Conservation (phyloP, 169 alveolate genomes). For the Perkinsus chesapeaki region DNA sequence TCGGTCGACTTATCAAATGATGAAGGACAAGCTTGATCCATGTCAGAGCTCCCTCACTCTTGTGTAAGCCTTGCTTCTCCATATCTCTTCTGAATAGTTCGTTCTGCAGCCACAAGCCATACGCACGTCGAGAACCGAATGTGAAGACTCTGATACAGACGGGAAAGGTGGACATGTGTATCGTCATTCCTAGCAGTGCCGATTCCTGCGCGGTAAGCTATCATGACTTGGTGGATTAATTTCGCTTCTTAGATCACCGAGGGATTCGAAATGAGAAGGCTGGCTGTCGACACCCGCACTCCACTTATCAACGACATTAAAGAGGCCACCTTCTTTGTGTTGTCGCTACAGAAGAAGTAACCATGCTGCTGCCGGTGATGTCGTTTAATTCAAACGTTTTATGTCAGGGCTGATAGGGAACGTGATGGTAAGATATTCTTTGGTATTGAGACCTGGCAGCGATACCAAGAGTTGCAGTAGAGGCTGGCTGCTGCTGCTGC, state of each 20-base stretch:
- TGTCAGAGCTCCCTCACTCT: not conserved
- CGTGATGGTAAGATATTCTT: not conserved
- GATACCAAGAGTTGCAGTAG: not conserved
- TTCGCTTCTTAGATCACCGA: not conserved
- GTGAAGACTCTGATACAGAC: not conserved
- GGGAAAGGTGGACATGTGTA: slow-evolving; percentile 31
- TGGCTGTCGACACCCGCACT: slow-evolving; percentile 29
- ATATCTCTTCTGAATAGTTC: not conserved
- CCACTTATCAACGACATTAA: slow-evolving; percentile 29
- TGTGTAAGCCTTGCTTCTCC: not conserved
- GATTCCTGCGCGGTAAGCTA: slow-evolving; percentile 16
- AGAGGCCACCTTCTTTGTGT: slow-evolving; percentile 24
- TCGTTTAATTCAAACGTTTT: not conserved
- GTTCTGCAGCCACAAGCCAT: not conserved
- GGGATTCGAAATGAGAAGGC: slow-evolving; percentile 33
- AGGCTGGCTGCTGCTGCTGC: no score
- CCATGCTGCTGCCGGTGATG: not conserved
- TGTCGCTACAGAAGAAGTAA: slow-evolving; percentile 29
- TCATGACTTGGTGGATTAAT: no score
- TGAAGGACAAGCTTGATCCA: not conserved
- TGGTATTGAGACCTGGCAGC: not conserved
- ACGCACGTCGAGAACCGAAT: not conserved
- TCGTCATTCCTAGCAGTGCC: slow-evolving; percentile 33
- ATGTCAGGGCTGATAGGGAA: not conserved
- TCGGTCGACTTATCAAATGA: not conserved